Conservation (phyloP, 2,329 filamentous ascomycete species). For the Dactylellina leptospora region DNA sequence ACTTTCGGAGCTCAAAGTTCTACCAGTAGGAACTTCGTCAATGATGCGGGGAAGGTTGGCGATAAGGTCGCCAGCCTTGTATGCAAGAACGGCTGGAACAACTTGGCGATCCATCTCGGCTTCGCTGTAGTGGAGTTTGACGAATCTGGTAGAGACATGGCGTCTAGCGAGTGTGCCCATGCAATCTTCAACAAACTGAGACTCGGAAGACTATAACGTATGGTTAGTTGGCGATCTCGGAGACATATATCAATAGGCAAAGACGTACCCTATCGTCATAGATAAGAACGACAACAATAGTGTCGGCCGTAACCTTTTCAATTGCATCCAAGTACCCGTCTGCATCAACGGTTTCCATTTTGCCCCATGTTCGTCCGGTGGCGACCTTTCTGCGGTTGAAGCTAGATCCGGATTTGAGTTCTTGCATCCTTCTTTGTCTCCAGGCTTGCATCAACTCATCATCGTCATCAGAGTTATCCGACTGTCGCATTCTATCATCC, state of each 20-base stretch:
- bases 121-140: conserved; percentile 89
- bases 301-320: conserved; percentile 83
- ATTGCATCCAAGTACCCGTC: conserved; percentile 94
- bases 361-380: conserved; percentile 79
- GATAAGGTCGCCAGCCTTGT: conserved; percentile 88
- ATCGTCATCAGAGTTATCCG: conserved; percentile 67
- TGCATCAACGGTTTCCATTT: conserved; percentile 84
- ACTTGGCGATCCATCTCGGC: conserved; percentile 92
- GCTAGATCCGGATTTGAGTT: conserved; percentile 73
- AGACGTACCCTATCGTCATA: conserved; percentile 80
- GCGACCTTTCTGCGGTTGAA: conserved; percentile 77
- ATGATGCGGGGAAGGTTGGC: conserved; percentile 87
- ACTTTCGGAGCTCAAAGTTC: conserved; percentile 64
- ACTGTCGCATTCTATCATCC: conserved; percentile 54
- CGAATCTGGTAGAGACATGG: conserved; percentile 79
- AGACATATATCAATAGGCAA: conserved; percentile 30
- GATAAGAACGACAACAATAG: conserved; percentile 90
- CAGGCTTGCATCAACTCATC: conserved; percentile 89
- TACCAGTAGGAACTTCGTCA: conserved; percentile 77
- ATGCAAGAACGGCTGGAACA: conserved; percentile 87
- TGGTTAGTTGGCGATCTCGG: conserved; percentile 56
- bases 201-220: conserved; percentile 74
- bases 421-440: conserved; percentile 79
- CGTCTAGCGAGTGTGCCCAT: conserved; percentile 76
- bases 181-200: conserved; percentile 78